Conservation (phyloP, 257 asterid species). For the Capsicum pubescens region DNA sequence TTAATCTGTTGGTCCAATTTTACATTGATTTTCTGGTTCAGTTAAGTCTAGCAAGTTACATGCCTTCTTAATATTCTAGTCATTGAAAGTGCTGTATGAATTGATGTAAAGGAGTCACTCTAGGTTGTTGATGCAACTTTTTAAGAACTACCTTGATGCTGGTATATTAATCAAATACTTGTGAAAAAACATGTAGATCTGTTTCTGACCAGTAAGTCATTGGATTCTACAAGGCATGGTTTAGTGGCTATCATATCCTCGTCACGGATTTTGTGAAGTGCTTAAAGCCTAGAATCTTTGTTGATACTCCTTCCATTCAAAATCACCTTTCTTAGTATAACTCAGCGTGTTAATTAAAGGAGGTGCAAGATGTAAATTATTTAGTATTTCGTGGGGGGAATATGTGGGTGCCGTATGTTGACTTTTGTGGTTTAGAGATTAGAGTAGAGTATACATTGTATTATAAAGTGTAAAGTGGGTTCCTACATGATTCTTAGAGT, state of each 20-base stretch:
- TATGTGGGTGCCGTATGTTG: not conserved
- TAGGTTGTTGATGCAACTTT: not conserved
- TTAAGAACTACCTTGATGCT: not conserved
- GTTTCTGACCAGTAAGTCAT: conserved; percentile 1
- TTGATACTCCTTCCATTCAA: conserved; percentile 15
- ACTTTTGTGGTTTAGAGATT: not conserved
- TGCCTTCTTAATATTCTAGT: not conserved
- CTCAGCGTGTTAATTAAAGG: not conserved
- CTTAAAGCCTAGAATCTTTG: not conserved
- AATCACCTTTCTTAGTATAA: not conserved
- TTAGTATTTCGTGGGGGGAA: not conserved
- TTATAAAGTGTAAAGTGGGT: not conserved
- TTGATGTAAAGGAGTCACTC: not conserved
- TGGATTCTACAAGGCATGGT: not conserved
- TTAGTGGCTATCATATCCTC: not conserved
- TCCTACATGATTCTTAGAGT: not conserved
- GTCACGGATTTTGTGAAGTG: not conserved
- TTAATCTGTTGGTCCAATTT: conserved; percentile 4
- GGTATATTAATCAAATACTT: not conserved
- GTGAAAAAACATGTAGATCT: not conserved
- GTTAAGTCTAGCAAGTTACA: not conserved
- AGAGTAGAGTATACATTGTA: not conserved
- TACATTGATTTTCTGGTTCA: not conserved
- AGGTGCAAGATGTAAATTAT: not conserved
- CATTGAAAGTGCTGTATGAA: not conserved